Percentiles rank a stretch among this genome's conserved stretches.
Conservation (phyloP, 2,329 filamentous ascomycete genomes). For the Aureobasidium zeae region DNA sequence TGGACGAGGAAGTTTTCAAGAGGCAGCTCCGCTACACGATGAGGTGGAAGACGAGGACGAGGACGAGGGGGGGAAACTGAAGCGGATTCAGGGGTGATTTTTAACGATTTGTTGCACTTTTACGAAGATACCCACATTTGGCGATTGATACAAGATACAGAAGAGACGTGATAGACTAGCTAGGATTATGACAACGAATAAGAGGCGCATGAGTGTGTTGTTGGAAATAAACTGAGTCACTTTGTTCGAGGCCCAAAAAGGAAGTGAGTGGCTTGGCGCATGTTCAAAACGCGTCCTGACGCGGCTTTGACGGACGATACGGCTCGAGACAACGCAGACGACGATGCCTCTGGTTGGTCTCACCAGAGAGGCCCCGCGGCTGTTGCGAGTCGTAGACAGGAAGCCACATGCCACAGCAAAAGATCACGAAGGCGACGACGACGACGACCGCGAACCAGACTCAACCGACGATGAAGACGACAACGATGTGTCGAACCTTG, state of each 20-base stretch:
- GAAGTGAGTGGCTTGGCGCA: slow-evolving; percentile 4
- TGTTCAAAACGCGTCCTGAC: slow-evolving; percentile 5
- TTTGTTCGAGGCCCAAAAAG: no score
- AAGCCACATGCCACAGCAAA: neutral
- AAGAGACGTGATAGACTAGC: neutral
- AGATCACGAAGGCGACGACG: neutral
- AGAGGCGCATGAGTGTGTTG: neutral
- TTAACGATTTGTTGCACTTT: slow-evolving; percentile 11
- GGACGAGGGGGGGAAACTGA: slow-evolving; percentile 8
- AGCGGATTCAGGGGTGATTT: neutral
- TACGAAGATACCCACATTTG: slow-evolving; percentile 16
- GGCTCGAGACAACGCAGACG: neutral
- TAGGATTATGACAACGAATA: neutral
- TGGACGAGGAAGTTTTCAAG: slow-evolving; percentile 23
- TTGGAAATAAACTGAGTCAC: neutral
- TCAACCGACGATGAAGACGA: neutral
- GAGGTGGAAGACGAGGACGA: neutral
- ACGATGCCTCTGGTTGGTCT: neutral
- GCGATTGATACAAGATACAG: slow-evolving; percentile 3
- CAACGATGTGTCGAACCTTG: slow-evolving; percentile 3
- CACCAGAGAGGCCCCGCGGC: neutral
- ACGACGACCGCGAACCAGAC: neutral
- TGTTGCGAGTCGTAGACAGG: neutral
- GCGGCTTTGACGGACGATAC: neutral
- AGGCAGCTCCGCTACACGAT: neutral